Evolutionary conservation across 169 alveolate species (phyloP), one percentile per base, ranked within the genome.

Genomic region (Eimeria praecox): DNA sequence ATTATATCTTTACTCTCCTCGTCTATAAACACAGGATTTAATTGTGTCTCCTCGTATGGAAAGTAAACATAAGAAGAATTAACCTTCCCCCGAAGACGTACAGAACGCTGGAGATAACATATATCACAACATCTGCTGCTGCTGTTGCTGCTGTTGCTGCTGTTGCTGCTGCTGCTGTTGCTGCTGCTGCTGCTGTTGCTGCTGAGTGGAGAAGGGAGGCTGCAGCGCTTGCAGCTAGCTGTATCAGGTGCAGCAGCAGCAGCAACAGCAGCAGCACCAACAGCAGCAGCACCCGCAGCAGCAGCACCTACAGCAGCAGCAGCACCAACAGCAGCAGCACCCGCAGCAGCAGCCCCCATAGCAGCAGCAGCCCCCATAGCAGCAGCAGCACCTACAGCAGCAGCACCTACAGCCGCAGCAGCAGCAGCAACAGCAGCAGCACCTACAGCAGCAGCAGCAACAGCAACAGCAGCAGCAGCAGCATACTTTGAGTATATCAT

Each of bases 331-430:
- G 62, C 59, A 77, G 87, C 87, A 77, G 88, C 88, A 78, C 33
- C 38, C 35, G 88, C 88, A 78, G 88, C 64, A 78, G 88, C 88
- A 46, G 88, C 88, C n/a, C n/a, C n/a, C n/a, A n/a, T n/a, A 78
- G 59, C 27, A 40, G 88, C 59, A 40, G 59, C 62, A 40, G n/a
- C n/a, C n/a, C n/a, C n/a, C n/a, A n/a, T n/a, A 69, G 27, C 2
- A 35, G 46, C 80, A 33, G 90, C 90, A 22, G 38, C 90, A 22
- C 75, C 73, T 49, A 49, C 42, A 52, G 71, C 44, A 46, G 27
- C 66, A 49, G 73, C 40, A 38, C 46, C 90, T 20, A 73, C 90
- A 24, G 40, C 46, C 4, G 46, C 73, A 30, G 44, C 14, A 27
- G 54, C 44, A 82, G 71, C 75, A 46, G 73, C 30, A 82, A 42